Percentiles rank a stretch among this genome's conserved stretches.
Conservation (phyloP, 371 early-diverging fungal species). For the Mucor ambiguus region DNA sequence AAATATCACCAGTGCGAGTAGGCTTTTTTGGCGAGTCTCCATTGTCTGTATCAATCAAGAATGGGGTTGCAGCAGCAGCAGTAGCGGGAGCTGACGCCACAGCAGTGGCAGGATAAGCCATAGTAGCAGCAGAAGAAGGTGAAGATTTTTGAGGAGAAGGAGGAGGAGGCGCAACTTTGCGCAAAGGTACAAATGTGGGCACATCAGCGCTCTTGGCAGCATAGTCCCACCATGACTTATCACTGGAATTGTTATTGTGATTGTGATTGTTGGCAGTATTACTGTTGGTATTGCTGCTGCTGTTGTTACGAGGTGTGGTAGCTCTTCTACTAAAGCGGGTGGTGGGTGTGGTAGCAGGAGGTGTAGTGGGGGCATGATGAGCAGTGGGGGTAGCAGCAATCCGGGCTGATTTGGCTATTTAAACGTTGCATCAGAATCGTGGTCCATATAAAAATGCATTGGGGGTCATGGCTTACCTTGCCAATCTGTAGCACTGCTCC, state of each 20-base stretch:
- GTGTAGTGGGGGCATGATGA: no score
- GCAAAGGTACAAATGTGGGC: background rate
- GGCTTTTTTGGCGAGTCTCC: background rate
- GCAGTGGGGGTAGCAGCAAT: background rate
- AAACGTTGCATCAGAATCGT: background rate
- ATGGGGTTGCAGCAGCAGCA: background rate
- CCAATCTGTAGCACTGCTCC: conserved; percentile 1
- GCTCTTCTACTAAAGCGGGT: background rate
- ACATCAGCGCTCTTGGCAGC: background rate
- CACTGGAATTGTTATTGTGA: background rate
- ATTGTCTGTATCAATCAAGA: background rate
- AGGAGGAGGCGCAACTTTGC: background rate
- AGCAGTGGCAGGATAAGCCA: background rate
- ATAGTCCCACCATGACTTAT: background rate
- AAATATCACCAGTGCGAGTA: conserved; percentile 4
- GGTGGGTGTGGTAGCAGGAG: background rate
- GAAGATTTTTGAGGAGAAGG: background rate
- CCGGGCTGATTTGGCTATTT: background rate
- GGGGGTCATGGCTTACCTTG: background rate
- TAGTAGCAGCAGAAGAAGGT: background rate
- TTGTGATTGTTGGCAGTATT: background rate
- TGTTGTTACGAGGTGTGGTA: background rate
- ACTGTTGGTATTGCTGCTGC: background rate
- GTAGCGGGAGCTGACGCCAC: background rate
- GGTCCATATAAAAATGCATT: background rate